Evolutionary conservation across 2,329 filamentous ascomycete genomes (phyloP), one percentile per base, ranked within the genome.

Genomic region (Nannizziopsis barbatae): DNA sequence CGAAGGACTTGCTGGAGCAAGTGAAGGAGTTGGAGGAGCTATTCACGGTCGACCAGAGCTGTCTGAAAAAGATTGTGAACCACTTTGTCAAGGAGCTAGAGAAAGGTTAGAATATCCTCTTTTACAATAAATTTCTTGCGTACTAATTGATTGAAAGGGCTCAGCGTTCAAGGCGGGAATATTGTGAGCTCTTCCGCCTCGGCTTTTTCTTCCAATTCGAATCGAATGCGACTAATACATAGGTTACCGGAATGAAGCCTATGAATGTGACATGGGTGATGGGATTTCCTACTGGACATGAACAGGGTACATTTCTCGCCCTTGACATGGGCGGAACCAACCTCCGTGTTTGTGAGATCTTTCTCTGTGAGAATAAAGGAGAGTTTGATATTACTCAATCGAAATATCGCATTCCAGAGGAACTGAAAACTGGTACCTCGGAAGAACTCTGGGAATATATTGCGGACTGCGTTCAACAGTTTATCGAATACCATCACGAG

Each of bases 181-280:
- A 96, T 98, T 67, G 87, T 94, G 68, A 75, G 86, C 75, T 18
- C 17, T 41, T 20, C 36, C 11, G 20, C 45, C 45, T 22, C 14
- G 1, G 7, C 18, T 36, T 12, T 10, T 27, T n/a, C 17, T 12
- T n/a, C n/a, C 18, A 3, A 30, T 36, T 43, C 41, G 10, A n/a
- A 14, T 40, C 14, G 5, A 27, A 20, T 18, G 15, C 37, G 42
- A 39, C 48, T 50, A 42, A 57, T 54, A 50, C 50, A 56, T 56
- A 55, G 53, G 57, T 12, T 47, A 10, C n/a, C 31, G 15, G 50
- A n/a, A 32, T 39, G 49, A 58, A 94, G 86, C 89, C 90, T 52
- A 95, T 96, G 90, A 95, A 95, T 71, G 85, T 90, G 51, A 94
- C 89, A 49, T 95, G 90, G 90, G 88, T 93, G 54, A 88, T 94